A percentile compares a stretch with the other conserved stretches of the same genome.
Conservation (phyloP, 2,329 filamentous ascomycete species). For the Epichloe amarillans region DNA sequence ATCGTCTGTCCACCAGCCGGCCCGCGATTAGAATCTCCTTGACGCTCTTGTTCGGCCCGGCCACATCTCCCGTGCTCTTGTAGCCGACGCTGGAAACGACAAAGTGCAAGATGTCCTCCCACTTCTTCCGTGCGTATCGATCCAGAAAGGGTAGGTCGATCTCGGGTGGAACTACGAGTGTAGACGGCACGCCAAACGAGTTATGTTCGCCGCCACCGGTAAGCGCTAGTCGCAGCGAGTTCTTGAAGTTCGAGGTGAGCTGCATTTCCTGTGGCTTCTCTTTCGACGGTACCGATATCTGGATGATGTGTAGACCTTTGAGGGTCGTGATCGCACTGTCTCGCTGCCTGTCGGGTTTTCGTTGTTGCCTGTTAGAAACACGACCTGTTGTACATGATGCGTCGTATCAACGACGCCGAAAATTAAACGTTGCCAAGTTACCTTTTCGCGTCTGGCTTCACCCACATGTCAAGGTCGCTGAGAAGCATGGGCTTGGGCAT, state of each 20-base stretch:
- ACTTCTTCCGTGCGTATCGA: slow-evolving; percentile 72
- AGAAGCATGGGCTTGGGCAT: slow-evolving; percentile 68
- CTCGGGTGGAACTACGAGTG: slow-evolving; percentile 44
- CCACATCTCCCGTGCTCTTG: slow-evolving; percentile 31
- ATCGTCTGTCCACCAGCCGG: slow-evolving; percentile 56
- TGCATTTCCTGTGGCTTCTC: slow-evolving; percentile 57
- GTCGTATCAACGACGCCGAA: background rate
- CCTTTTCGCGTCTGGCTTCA: slow-evolving; percentile 48
- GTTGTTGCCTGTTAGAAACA: background rate
- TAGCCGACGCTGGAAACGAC: slow-evolving; percentile 68
- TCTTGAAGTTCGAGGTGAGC: slow-evolving; percentile 70
- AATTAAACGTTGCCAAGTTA: slow-evolving; percentile 6
- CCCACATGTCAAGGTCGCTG: slow-evolving; percentile 75
- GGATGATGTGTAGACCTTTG: slow-evolving; percentile 74
- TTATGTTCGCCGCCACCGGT: slow-evolving; percentile 75
- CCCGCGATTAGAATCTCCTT: slow-evolving; percentile 73
- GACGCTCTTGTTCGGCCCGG: slow-evolving; percentile 58
- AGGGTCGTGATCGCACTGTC: slow-evolving; percentile 75
- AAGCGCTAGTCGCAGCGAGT: slow-evolving; percentile 71
- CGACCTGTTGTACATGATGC: background rate
- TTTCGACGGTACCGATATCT: slow-evolving; percentile 45
- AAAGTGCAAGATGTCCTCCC: slow-evolving; percentile 93
- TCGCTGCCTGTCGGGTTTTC: slow-evolving; percentile 44
- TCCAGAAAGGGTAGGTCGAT: slow-evolving; percentile 67
- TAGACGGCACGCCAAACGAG: slow-evolving; percentile 81